These are phyloP conservation scores for Fraxinus platypoda DNA, from an alignment of 305 asterid genomes.

Conservation along the genomic window DNA sequence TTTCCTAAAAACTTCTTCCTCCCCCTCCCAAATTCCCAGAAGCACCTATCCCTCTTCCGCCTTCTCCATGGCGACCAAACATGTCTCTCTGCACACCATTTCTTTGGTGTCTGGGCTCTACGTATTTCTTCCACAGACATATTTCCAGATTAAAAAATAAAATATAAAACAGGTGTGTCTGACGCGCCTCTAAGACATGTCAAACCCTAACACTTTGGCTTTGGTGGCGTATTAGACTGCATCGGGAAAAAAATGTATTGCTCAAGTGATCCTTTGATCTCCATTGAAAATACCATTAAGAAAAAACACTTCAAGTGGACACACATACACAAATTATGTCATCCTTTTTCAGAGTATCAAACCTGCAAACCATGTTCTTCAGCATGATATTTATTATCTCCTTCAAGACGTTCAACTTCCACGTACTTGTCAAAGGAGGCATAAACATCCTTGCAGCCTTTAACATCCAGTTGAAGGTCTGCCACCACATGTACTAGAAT, in stretches of 20 bases:
- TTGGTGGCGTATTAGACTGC: background rate
- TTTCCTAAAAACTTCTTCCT: background rate
- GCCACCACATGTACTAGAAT: slow-evolving; percentile 31
- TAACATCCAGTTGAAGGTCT: slow-evolving; percentile 98
- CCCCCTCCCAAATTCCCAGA: background rate
- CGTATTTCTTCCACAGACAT: background rate
- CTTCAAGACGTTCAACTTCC: slow-evolving; percentile 95
- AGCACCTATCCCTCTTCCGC: background rate
- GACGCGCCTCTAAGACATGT: background rate
- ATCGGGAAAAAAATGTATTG: background rate
- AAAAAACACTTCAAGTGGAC: slow-evolving; percentile 7
- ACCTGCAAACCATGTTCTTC: slow-evolving; percentile 96
- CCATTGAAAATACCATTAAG: background rate
- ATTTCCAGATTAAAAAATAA: background rate
- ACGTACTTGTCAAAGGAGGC: slow-evolving; percentile 96
- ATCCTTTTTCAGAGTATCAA: slow-evolving; percentile 26
- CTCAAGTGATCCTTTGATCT: background rate
- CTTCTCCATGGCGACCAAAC: background rate
- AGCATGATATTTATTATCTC: slow-evolving; percentile 91
- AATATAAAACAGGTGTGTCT: background rate
- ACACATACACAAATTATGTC: slow-evolving; percentile 1
- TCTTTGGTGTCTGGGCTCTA: background rate
- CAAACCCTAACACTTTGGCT: background rate
- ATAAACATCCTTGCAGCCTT: slow-evolving; percentile 91
- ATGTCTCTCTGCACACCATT: background rate